Evolutionary conservation across 352 stramenopile species (phyloP).

Genomic region (Phytophthora gonapodyides): DNA sequence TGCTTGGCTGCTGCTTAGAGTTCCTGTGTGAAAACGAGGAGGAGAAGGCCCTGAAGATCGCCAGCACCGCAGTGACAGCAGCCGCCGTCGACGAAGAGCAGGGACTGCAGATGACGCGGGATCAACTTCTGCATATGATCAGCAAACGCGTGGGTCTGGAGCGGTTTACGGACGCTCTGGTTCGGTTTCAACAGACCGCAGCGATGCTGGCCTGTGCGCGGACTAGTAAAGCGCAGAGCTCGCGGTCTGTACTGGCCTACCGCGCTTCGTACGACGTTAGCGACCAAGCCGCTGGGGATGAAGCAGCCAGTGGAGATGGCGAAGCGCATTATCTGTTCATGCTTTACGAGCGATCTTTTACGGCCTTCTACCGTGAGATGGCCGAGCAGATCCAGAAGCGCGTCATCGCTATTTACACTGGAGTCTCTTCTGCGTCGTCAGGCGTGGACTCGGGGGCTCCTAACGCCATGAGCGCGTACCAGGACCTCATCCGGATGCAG

Average conservation of each 20-base stretch:
- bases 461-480: constrained; percentile 58
- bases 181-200: constrained; percentile 68
- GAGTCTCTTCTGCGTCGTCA: constrained; percentile 16
- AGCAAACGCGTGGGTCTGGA: constrained; percentile 67
- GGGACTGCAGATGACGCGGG: constrained; percentile 47
- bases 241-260: constrained; percentile 43
- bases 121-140: constrained; percentile 74
- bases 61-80: constrained; percentile 16
- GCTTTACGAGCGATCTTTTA: constrained; percentile 75
- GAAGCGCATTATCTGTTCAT: constrained; percentile 60
- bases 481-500: constrained; percentile 84
- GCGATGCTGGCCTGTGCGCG: constrained; percentile 51
- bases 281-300: constrained; percentile 10
- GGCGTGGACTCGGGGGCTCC: constrained; percentile 14
- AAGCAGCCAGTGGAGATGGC: constrained; percentile 7
- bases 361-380: constrained; percentile 48
- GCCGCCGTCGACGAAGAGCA: constrained; percentile 12
- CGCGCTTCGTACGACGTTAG: constrained; percentile 40
- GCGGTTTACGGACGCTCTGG: constrained; percentile 63
- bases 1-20: constrained; percentile 66
- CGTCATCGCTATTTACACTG: constrained; percentile 69
- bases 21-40: constrained; percentile 47
- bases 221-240: constrained; percentile 44
- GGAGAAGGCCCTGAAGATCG: constrained; percentile 30
- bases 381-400: constrained; percentile 64